These are phyloP conservation scores for Ricinus communis DNA, from an alignment of 345 rosid species.

Conservation along the genomic window DNA sequence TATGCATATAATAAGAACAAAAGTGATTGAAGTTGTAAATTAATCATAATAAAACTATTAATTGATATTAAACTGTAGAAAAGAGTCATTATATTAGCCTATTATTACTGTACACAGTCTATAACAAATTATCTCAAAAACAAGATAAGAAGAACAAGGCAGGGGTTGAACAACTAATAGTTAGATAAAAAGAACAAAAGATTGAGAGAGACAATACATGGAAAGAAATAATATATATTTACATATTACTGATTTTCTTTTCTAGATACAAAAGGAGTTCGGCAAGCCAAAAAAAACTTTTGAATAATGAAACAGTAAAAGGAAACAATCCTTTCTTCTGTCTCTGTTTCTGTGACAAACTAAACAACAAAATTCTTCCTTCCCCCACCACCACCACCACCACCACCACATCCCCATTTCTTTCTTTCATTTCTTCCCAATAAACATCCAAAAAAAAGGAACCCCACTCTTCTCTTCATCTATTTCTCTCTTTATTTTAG, in stretches of 20 bases:
- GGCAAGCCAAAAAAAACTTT: background rate
- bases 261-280: background rate
- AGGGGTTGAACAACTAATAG: background rate
- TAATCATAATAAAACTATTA: too few species aligned
- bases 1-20: too few species aligned
- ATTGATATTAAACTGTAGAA: too few species aligned
- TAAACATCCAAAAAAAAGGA: too few species aligned
- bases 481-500: background rate
- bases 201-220: background rate
- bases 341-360: conserved; percentile 19
- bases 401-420: background rate
- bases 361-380: conserved; percentile 8
- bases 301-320: conserved; percentile 12
- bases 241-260: too few species aligned
- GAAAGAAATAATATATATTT: background rate
- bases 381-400: conserved; percentile 8
- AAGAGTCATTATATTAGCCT: too few species aligned
- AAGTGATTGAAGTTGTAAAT: too few species aligned
- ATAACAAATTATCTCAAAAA: too few species aligned
- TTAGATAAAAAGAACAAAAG: background rate
- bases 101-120: too few species aligned
- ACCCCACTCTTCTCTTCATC: background rate
- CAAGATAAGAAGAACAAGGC: too few species aligned
- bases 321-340: conserved; percentile 16
- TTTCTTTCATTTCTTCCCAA: background rate